Evolutionary conservation across 208 protist genomes (phyloP).

Genomic region (Wallacemonas rigidus): DNA sequence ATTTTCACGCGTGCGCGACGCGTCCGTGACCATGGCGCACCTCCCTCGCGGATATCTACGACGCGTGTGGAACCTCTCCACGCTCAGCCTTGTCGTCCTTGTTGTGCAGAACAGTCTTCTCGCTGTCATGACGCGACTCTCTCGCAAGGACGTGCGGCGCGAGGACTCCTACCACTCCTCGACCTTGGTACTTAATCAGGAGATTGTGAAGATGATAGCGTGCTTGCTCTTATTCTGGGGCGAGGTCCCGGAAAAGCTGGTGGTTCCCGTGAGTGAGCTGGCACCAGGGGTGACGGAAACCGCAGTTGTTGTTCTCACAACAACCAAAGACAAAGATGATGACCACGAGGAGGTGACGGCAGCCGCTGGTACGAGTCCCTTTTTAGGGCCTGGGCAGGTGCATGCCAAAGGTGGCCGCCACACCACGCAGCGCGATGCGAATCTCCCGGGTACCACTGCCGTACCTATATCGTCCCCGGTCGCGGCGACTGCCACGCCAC

Average conservation of each 20-base stretch:
- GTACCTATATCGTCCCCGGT: neutral
- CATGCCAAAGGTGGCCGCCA: too few relatives aligned
- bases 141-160: constrained; percentile 33
- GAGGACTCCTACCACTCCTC: constrained; percentile 59
- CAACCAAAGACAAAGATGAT: neutral
- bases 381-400: too few relatives aligned
- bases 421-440: neutral
- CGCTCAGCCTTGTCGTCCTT: constrained; percentile 70
- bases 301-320: neutral
- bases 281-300: neutral
- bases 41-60: constrained; percentile 8
- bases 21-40: neutral
- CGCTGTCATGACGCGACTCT: constrained; percentile 76
- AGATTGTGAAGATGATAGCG: constrained; percentile 78
- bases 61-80: constrained; percentile 29
- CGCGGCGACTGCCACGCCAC: constrained; percentile 17
- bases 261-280: neutral
- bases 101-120: constrained; percentile 78
- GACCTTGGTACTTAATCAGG: constrained; percentile 72
- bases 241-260: constrained; percentile 10
- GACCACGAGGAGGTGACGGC: neutral
- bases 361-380: neutral
- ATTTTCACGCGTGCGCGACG: too few relatives aligned
- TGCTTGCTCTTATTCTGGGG: constrained; percentile 57
- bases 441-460: neutral